phyloP scores from a whole-genome alignment of 139 green algal species.

The Dunaliella primolecta region DNA sequence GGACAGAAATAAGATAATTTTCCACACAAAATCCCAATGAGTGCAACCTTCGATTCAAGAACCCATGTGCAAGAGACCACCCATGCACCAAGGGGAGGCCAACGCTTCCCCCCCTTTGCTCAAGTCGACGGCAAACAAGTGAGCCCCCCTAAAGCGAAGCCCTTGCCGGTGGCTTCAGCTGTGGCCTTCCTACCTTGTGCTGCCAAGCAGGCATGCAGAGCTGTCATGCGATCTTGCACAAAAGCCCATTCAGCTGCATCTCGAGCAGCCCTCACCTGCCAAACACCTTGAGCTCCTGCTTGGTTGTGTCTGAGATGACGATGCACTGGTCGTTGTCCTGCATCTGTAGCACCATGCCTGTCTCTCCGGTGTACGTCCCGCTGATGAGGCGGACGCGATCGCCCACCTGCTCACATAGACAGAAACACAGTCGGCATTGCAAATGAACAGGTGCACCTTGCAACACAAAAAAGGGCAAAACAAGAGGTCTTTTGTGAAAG shows the following conservation, averaged over 20 bases:
- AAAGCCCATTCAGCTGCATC: not conserved
- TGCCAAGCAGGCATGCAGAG: not conserved
- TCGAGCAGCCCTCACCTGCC: constrained; percentile 20
- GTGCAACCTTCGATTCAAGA: no score
- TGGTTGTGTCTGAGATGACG: constrained; percentile 72
- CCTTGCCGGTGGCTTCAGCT: no score
- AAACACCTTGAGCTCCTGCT: constrained; percentile 84
- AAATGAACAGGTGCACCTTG: not conserved
- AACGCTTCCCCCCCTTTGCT: no score
- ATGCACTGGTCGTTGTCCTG: constrained; percentile 45
- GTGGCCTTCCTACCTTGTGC: no score
- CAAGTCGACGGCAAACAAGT: no score
- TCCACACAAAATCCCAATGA: no score
- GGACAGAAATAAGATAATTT: no score
- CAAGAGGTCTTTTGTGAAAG: no score
- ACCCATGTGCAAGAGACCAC: no score
- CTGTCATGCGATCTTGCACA: not conserved
- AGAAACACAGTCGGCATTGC: not conserved
- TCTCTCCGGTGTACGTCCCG: constrained; percentile 77
- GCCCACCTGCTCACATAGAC: constrained; percentile 50
- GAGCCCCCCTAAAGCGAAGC: no score
- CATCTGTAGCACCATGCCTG: constrained; percentile 85
- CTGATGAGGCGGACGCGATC: constrained; percentile 83
- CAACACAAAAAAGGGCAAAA: no score
- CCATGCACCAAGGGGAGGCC: no score